Conservation (phyloP, 1,139 yeast genomes). For the Suhomyces guaymorum region DNA sequence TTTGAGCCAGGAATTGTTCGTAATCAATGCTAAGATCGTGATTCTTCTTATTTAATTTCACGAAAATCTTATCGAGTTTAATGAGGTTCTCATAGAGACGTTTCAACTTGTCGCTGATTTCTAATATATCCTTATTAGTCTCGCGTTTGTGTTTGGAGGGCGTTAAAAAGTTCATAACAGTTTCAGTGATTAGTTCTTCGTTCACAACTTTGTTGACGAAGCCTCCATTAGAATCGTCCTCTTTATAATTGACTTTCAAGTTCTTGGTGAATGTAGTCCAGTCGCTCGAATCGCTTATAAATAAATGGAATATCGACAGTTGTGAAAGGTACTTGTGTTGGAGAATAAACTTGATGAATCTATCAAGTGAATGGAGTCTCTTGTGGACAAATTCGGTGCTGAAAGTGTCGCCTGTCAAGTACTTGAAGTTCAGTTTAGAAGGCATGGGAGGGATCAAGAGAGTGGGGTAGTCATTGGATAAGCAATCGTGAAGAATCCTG, state of each 20-base stretch:
- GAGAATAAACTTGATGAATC: conserved; percentile 72
- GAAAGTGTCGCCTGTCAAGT: conserved; percentile 92
- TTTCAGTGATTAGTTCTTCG: conserved; percentile 75
- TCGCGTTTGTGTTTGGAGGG: conserved; percentile 68
- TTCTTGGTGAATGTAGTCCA: conserved; percentile 81
- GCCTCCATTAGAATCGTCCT: conserved; percentile 24
- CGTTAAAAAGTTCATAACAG: conserved; percentile 88
- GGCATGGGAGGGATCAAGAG: conserved; percentile 92
- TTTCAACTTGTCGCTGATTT: conserved; percentile 78
- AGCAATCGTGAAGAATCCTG: conserved; percentile 70
- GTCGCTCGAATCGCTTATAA: conserved; percentile 72
- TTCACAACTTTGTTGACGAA: conserved; percentile 47
- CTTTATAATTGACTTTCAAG: conserved; percentile 43
- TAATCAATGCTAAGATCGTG: conserved; percentile 73
- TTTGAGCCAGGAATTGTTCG: conserved; percentile 67
- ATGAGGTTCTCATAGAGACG: conserved; percentile 80
- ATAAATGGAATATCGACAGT: conserved; percentile 72
- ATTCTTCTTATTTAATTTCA: conserved; percentile 71
- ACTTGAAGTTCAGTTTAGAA: conserved; percentile 86
- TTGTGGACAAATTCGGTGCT: conserved; percentile 77
- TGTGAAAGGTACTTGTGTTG: conserved; percentile 71
- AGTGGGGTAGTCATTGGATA: conserved; percentile 78
- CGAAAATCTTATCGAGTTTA: conserved; percentile 76
- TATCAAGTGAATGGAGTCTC: conserved; percentile 78
- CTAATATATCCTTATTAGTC: conserved; percentile 75